Base-by-base conservation (phyloP, 805 yeast species). In the Candida jianshihensis region DNA sequence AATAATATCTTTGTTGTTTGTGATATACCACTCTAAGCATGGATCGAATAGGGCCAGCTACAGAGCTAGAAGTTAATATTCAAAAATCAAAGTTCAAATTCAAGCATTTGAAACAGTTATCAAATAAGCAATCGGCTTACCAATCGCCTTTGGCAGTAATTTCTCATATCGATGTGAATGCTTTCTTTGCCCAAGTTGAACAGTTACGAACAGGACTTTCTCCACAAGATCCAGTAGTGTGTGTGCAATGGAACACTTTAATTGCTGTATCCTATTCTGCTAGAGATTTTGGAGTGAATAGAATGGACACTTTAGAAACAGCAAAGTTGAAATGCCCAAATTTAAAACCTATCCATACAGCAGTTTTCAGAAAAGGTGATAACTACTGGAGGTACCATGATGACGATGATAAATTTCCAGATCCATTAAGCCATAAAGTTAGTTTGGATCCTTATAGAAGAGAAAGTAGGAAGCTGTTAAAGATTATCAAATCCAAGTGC, bases 221-320 rank as follows among this genome's bases (percentile, higher is more conserved):
- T 2, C 64, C 63, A 2, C 74, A 77, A 3, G 89, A 78, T 42
- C 97, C 98, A 0, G 81, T 92, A 2, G 97, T 88, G 0, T 89
- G 97, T 56, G 86, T 87, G 5, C 98, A 92, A 52, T 92, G 98
- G 98, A 68, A 71, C 33, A 70, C 89, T 0, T 61, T 92, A 3
- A 90, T 92, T 40, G 98, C 98, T 0, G 94, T 92, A 0, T 76
- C 84, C 2, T 86, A 86, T 57, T 84, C 96, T 1, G 97, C 98
- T 0, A 66, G 97, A 27, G 75, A 78, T 37, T 88, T 54, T 54
- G 96, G 96, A 0, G 78, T 92, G 16, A 66, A 74, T 13, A 62
- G 98, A 40, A 80, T 87, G 81, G 92, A 84, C 51, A 66, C 73
- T 1, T 55, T 87, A 1, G 70, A 70, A 8, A 68, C 75, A 4